Conservation (phyloP, 208 protist genomes). For the Leishmania lainsoni region DNA sequence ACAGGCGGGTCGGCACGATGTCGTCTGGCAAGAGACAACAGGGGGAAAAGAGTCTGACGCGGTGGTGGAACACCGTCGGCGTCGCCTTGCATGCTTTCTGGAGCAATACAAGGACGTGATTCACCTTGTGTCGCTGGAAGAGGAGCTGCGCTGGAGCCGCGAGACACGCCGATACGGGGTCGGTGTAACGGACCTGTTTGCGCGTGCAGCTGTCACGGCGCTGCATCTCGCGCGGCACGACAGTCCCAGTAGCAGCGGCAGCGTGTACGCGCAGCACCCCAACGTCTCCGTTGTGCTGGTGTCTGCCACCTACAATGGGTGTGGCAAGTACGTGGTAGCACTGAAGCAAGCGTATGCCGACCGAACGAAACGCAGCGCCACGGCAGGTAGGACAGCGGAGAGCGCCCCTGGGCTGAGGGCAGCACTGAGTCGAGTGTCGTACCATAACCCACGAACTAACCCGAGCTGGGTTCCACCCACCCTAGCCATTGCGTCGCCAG, state of each 20-base stretch:
- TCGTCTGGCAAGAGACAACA: constrained; percentile 41
- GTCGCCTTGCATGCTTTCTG: constrained; percentile 60
- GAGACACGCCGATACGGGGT: constrained; percentile 81
- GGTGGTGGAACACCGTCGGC: constrained; percentile 54
- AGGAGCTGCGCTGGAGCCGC: constrained; percentile 72
- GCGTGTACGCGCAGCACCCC: constrained; percentile 33
- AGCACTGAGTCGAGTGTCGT: constrained; percentile 65
- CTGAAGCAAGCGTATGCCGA: constrained; percentile 38
- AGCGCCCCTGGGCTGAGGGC: constrained; percentile 27
- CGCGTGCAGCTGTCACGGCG: constrained; percentile 62
- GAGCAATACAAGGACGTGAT: constrained; percentile 60
- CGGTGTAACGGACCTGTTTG: constrained; percentile 49
- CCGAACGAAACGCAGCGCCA: not conserved
- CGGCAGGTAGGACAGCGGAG: not conserved
- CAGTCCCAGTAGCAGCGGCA: constrained; percentile 12
- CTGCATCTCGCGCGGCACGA: constrained; percentile 66
- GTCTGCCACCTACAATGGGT: constrained; percentile 54
- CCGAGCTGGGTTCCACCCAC: constrained; percentile 73
- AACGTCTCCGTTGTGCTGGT: constrained; percentile 44
- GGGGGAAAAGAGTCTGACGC: constrained; percentile 39
- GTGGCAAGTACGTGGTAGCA: constrained; percentile 70
- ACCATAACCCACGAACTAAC: constrained; percentile 78
- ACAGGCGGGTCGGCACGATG: constrained; percentile 38
- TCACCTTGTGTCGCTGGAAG: constrained; percentile 79
- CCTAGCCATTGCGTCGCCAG: constrained; percentile 40